Conservation (phyloP, 1,284 basidiomycete species). For the Puccinia polysora region DNA sequence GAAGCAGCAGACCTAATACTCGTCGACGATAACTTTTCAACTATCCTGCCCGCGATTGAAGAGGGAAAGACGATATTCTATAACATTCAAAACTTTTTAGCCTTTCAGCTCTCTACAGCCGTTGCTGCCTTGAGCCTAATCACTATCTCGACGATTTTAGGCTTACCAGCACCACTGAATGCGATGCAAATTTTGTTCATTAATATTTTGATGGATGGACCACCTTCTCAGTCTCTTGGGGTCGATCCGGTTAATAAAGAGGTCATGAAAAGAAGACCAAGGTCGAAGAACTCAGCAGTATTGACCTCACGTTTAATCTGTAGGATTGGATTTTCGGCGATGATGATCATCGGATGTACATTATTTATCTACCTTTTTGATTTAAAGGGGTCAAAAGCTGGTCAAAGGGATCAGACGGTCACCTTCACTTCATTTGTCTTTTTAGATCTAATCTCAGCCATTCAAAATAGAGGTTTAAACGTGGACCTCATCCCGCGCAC, state of each 20-base stretch:
- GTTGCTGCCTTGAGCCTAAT: slow-evolving; percentile 91
- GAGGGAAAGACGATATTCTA: slow-evolving; percentile 98
- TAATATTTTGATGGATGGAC: slow-evolving; percentile 98
- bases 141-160: slow-evolving; percentile 82
- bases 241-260: slow-evolving; percentile 91
- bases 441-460: slow-evolving; percentile 86
- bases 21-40: slow-evolving; percentile 94
- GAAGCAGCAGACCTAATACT: slow-evolving; percentile 96
- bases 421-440: slow-evolving; percentile 96
- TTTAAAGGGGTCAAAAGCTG: slow-evolving; percentile 67
- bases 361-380: slow-evolving; percentile 81
- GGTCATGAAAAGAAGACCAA: slow-evolving; percentile 81
- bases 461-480: slow-evolving; percentile 86
- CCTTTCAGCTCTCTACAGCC: slow-evolving; percentile 94
- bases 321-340: slow-evolving; percentile 81
- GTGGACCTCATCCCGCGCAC: slow-evolving; percentile 45
- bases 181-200: slow-evolving; percentile 99
- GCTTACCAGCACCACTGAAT: slow-evolving; percentile 85
- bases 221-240: slow-evolving; percentile 88
- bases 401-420: slow-evolving; percentile 86
- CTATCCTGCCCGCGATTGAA: slow-evolving; percentile 87
- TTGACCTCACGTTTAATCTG: slow-evolving; percentile 69
- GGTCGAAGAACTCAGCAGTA: slow-evolving; percentile 81
- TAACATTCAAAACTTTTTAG: slow-evolving; percentile 96
- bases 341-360: slow-evolving; percentile 82